Conservation (phyloP, 2,329 filamentous ascomycete genomes). For the Claviceps humidiphila region DNA sequence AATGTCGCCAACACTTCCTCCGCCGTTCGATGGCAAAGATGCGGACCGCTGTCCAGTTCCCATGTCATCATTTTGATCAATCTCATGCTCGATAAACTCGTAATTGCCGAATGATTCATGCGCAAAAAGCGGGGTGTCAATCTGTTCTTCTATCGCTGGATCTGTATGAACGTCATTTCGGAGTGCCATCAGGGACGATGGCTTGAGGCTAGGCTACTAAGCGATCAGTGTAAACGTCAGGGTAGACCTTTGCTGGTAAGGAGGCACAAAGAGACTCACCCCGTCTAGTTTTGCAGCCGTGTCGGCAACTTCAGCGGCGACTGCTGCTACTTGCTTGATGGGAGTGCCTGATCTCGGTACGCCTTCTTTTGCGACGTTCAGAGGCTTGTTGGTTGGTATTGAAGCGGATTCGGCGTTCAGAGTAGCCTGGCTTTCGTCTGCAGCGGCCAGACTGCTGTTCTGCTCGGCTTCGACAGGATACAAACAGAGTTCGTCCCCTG, state of each 20-base stretch:
- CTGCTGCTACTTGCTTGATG: conserved; percentile 26
- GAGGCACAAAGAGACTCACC: conserved; percentile 7
- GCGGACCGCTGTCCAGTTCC: conserved; percentile 9
- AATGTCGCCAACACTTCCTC: conserved; percentile 5
- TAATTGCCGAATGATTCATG: conserved; percentile 34
- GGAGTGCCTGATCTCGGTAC: conserved; percentile 21
- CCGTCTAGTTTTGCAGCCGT: conserved; percentile 25
- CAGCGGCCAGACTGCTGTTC: neutral
- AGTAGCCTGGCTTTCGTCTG: conserved; percentile 1
- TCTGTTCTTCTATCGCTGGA: neutral
- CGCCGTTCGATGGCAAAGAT: conserved; percentile 9
- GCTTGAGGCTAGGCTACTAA: conserved; percentile 8
- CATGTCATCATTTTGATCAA: conserved; percentile 15
- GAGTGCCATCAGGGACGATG: neutral
- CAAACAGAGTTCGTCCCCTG: neutral
- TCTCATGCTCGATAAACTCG: conserved; percentile 20
- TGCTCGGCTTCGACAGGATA: conserved; percentile 7
- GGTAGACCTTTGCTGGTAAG: conserved; percentile 1
- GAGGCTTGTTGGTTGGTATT: conserved; percentile 14
- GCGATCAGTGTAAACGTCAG: conserved; percentile 9
- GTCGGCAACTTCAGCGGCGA: conserved; percentile 31
- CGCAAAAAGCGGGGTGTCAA: conserved; percentile 28
- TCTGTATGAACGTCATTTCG: neutral
- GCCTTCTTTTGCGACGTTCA: neutral
- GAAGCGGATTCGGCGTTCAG: conserved; percentile 2